Evolutionary conservation across 495 filamentous ascomycete genomes (phyloP).

Genomic region (Penicillium taxi): DNA sequence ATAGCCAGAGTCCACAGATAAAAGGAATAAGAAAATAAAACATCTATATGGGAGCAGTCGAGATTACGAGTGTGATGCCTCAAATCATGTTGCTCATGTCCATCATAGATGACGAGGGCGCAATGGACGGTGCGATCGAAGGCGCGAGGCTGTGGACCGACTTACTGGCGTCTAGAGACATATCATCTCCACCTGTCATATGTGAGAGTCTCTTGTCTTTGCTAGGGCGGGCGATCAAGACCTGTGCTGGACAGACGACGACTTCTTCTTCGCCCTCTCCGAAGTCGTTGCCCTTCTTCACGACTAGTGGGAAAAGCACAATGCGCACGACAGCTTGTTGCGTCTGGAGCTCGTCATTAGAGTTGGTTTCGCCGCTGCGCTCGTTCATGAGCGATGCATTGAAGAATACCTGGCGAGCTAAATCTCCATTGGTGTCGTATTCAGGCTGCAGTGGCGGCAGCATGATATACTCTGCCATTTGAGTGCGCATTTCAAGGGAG

Average conservation of each 20-base stretch:
- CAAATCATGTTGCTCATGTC: constrained; percentile 44
- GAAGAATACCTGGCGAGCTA: constrained; percentile 74
- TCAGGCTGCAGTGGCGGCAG: constrained; percentile 90
- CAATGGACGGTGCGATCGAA: constrained; percentile 32
- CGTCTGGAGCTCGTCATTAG: constrained; percentile 70
- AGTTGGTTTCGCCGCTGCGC: constrained; percentile 57
- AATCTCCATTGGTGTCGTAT: constrained; percentile 86
- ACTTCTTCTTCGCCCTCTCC: constrained; percentile 84
- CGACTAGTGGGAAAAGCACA: constrained; percentile 88
- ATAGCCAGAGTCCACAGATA: constrained; percentile 5
- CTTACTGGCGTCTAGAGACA: constrained; percentile 32
- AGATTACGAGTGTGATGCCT: constrained; percentile 37
- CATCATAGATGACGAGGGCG: constrained; percentile 37
- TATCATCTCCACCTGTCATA: constrained; percentile 39
- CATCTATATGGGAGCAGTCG: constrained; percentile 8
- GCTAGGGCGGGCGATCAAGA: constrained; percentile 54
- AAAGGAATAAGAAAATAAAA: constrained; percentile 9
- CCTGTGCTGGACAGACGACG: constrained; percentile 88
- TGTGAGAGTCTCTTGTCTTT: constrained; percentile 38
- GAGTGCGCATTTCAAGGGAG: constrained; percentile 92
- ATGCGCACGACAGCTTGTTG: constrained; percentile 72
- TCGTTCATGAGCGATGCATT: constrained; percentile 91
- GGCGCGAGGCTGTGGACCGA: constrained; percentile 42
- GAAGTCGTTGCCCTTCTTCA: constrained; percentile 84
- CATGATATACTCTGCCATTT: constrained; percentile 95